A percentile compares a stretch with the other conserved stretches of the same genome.
phyloP scores from a whole-genome alignment of 2,329 filamentous ascomycete genomes.

The Aschersonia sp. region DNA sequence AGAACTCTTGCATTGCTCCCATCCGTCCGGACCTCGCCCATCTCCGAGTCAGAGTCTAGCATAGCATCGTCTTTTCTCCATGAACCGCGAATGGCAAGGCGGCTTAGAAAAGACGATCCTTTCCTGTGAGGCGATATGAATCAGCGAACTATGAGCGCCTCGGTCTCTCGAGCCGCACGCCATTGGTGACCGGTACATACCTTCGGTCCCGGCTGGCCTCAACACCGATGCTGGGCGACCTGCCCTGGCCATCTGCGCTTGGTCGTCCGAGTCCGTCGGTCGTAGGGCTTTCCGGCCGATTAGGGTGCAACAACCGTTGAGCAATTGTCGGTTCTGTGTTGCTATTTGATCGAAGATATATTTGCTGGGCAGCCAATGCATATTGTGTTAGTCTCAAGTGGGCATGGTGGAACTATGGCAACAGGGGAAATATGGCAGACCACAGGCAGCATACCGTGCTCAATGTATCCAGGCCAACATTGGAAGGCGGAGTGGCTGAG shows the following conservation, averaged over 20 bases:
- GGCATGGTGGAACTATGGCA: background rate
- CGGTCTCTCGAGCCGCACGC: background rate
- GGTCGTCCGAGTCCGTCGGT: conserved; percentile 24
- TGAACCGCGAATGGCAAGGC: conserved; percentile 53
- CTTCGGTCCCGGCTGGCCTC: conserved; percentile 48
- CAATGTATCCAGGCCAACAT: conserved; percentile 20
- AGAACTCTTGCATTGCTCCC: conserved; percentile 75
- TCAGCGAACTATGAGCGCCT: background rate
- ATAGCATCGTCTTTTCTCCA: conserved; percentile 57
- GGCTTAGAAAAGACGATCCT: conserved; percentile 78
- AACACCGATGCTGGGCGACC: conserved; percentile 20
- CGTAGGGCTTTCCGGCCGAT: conserved; percentile 36
- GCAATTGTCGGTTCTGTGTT: conserved; percentile 31
- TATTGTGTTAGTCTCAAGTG: background rate
- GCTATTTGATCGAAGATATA: conserved; percentile 23
- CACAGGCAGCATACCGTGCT: conserved; percentile 16
- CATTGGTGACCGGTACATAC: conserved; percentile 21
- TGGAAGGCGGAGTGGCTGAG: conserved; percentile 10
- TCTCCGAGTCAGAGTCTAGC: conserved; percentile 54
- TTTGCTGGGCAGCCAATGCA: conserved; percentile 17
- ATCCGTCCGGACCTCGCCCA: conserved; percentile 54
- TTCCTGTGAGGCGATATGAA: conserved; percentile 41
- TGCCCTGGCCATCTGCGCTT: conserved; percentile 26
- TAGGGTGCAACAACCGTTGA: conserved; percentile 36
- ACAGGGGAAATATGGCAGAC: background rate